phyloP scores from a whole-genome alignment of 148 eudicot species.

The Heliamphora exappendiculata region DNA sequence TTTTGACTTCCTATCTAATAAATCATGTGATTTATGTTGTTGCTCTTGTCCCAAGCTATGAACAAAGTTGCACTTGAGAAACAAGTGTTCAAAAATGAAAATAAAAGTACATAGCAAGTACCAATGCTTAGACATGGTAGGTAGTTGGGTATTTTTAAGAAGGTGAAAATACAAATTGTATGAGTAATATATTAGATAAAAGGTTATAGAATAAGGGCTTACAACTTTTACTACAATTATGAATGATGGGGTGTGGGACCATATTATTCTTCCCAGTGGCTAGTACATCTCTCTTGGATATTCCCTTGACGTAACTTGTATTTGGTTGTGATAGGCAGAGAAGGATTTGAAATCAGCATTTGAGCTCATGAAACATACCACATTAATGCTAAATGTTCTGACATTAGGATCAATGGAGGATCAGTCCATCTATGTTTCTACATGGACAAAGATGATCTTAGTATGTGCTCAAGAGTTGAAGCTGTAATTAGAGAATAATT shows the following conservation, averaged over 20 bases:
- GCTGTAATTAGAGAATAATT: too few relatives aligned
- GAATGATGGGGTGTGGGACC: not conserved
- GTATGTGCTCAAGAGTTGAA: conserved; percentile 68
- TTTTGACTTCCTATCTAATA: not conserved
- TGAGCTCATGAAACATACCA: conserved; percentile 50
- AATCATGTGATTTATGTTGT: not conserved
- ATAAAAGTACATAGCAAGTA: not conserved
- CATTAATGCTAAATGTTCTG: conserved; percentile 36
- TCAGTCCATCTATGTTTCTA: conserved; percentile 36
- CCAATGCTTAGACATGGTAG: too few relatives aligned
- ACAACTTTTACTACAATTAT: not conserved
- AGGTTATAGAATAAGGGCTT: not conserved
- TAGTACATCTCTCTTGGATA: not conserved
- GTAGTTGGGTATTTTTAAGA: not conserved
- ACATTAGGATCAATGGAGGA: conserved; percentile 47
- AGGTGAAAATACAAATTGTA: too few relatives aligned
- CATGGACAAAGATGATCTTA: conserved; percentile 54
- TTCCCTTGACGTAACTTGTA: not conserved
- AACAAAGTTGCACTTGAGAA: not conserved
- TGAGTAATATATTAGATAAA: not conserved
- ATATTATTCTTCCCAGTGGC: not conserved
- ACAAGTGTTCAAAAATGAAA: not conserved
- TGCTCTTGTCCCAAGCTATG: not conserved
- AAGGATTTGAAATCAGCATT: conserved; percentile 50
- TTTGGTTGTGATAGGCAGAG: conserved; percentile 42